Conservation (phyloP, 306 rosid species). For the Canavalia ensiformis region DNA sequence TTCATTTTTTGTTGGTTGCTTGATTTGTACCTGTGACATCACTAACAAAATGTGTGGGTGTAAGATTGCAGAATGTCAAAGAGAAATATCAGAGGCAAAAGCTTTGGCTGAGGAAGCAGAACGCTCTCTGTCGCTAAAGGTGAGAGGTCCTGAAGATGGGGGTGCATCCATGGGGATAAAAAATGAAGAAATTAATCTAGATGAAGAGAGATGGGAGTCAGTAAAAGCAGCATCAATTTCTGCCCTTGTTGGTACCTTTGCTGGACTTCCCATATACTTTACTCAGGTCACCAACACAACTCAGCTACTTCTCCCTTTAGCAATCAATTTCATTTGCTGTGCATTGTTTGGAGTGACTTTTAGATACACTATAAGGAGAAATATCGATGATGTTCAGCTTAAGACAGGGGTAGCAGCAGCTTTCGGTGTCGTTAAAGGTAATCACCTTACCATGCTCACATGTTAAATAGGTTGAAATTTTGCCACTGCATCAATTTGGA, state of each 20-base stretch:
- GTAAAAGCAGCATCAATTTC: constrained; percentile 77
- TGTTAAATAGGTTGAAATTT: background rate
- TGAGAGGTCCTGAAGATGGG: constrained; percentile 41
- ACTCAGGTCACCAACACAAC: constrained; percentile 59
- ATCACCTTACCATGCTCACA: background rate
- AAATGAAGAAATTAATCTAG: constrained; percentile 59
- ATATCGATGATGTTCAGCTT: constrained; percentile 80
- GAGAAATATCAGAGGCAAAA: constrained; percentile 82
- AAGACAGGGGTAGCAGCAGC: constrained; percentile 90
- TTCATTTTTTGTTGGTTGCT: constrained; percentile 5
- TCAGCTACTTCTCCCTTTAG: constrained; percentile 70
- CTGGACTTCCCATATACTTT: constrained; percentile 72
- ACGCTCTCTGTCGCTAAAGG: constrained; percentile 60
- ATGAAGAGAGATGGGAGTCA: constrained; percentile 78
- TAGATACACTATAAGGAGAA: constrained; percentile 75
- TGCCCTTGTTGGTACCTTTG: constrained; percentile 75
- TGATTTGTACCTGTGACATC: background rate
- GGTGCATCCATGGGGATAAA: constrained; percentile 38
- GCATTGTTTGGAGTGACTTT: constrained; percentile 86
- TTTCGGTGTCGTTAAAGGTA: constrained; percentile 92
- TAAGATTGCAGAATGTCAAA: constrained; percentile 85
- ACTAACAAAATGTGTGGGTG: constrained; percentile 34
- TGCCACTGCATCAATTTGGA: background rate
- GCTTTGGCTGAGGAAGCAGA: constrained; percentile 79
- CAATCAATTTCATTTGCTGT: constrained; percentile 71